These are phyloP conservation scores for Phialemonium atrogriseum DNA, from an alignment of 2,329 filamentous ascomycete genomes.

Conservation along the genomic window DNA sequence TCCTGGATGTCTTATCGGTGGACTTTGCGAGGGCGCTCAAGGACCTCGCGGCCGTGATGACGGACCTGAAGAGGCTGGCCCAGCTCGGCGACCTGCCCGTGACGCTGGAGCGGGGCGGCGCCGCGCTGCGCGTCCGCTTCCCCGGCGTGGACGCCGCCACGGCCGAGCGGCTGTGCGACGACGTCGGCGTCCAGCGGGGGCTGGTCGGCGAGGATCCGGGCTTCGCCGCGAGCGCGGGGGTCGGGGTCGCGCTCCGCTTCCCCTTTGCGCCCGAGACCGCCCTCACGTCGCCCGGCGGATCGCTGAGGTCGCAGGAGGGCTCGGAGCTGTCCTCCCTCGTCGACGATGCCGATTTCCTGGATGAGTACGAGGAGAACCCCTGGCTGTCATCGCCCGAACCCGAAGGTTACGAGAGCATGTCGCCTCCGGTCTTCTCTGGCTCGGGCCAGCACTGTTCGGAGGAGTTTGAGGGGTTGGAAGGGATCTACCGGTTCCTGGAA, in stretches of 20 bases:
- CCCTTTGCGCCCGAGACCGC: conserved; percentile 64
- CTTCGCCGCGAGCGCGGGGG: conserved; percentile 60
- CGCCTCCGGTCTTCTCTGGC: conserved; percentile 30
- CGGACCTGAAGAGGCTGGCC: conserved; percentile 72
- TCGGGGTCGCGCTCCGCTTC: conserved; percentile 70
- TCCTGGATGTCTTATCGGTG: conserved; percentile 74
- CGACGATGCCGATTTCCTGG: conserved; percentile 34
- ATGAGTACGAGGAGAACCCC: conserved; percentile 34
- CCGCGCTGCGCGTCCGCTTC: conserved; percentile 70
- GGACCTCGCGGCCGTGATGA: conserved; percentile 70
- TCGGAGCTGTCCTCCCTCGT: no score
- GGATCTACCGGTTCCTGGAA: conserved; percentile 49
- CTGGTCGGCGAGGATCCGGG: conserved; percentile 68
- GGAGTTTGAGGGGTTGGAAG: conserved; percentile 47
- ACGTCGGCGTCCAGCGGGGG: conserved; percentile 76
- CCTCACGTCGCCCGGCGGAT: conserved; percentile 38
- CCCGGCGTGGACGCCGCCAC: conserved; percentile 81
- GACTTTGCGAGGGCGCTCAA: conserved; percentile 85
- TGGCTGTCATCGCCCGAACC: conserved; percentile 32
- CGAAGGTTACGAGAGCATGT: conserved; percentile 41
- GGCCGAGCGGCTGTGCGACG: conserved; percentile 75
- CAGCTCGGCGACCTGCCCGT: conserved; percentile 78
- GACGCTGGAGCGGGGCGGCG: conserved; percentile 54
- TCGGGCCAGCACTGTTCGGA: conserved; percentile 35
- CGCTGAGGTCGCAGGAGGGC: conserved; percentile 28